A percentile compares a stretch with the other conserved stretches of the same genome.
Evolutionary conservation across 345 rosid genomes (phyloP).

Genomic region (Raphanus raphanistrum): DNA sequence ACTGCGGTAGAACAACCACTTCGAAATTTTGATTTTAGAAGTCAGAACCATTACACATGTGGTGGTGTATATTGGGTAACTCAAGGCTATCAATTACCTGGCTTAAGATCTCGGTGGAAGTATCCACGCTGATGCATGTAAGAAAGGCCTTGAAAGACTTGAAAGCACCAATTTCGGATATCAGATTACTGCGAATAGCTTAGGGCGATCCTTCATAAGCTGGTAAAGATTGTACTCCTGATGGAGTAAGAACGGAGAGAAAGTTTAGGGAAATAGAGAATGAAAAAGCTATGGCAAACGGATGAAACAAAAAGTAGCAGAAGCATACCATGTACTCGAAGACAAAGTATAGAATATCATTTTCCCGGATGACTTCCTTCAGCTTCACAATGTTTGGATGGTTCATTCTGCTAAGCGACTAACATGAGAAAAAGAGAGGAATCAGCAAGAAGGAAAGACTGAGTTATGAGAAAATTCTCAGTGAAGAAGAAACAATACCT

Average conservation of each 20-base stretch:
- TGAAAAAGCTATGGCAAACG: background rate
- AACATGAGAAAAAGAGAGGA: conserved; percentile 21
- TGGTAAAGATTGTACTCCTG: conserved; percentile 94
- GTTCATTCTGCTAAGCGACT: conserved; percentile 85
- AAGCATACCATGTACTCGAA: conserved; percentile 90
- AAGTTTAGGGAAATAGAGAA: background rate
- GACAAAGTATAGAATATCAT: conserved; percentile 77
- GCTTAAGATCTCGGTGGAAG: conserved; percentile 98
- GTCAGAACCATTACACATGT: background rate
- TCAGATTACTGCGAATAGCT: conserved; percentile 74
- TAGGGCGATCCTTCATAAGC: conserved; percentile 80
- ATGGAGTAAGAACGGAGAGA: conserved; percentile 7
- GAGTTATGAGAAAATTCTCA: background rate
- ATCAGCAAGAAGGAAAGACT: conserved; percentile 7
- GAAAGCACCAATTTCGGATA: conserved; percentile 90
- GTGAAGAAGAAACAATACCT: conserved; percentile 50
- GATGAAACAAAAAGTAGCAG: conserved; percentile 15
- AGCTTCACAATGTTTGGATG: conserved; percentile 97
- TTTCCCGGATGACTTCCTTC: conserved; percentile 92
- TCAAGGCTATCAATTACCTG: conserved; percentile 56
- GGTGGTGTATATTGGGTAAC: background rate
- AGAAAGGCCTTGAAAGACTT: conserved; percentile 94
- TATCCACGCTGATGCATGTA: conserved; percentile 94
- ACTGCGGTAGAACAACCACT: background rate
- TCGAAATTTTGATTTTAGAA: background rate